Evolutionary conservation across 176 grass and related monocot genomes (phyloP), one percentile per base, ranked within the genome.

Genomic region (Oryza coarctata): DNA sequence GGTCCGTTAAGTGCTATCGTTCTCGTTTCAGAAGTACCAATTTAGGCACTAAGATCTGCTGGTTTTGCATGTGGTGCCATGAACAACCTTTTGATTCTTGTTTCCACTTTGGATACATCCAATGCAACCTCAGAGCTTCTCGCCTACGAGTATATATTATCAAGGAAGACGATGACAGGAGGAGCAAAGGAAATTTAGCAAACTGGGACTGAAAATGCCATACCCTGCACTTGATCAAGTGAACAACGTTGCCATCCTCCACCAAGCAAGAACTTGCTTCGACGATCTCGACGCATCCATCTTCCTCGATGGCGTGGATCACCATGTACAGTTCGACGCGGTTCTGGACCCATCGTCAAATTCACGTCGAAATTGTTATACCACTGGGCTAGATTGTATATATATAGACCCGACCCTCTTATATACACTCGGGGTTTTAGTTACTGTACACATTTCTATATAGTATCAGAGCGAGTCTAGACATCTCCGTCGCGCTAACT

Each of bases 171-270:
- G 12, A 27, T 74, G 80, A 27, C 58, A 81, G 13, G 32, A 47
- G 40, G 39, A 36, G 12, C 20, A 65, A 36, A 60, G 9, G 12
- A n/a, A 79, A 1, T 22, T 13, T 58, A 71, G 13, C 1, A 63
- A 63, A 44, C 26, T 20, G 39, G 39, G 74, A 43, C 39, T 50
- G 29, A 45, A 74, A 65, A 30, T 30, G 2, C n/a, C 20, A 3
- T 84, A 83, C 82, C 82, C 13, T 76, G 63, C 82, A 84, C 63
- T 84, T 84, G 33, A 84, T 55, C 33, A 36, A 9, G 82, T 76
- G 65, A 52, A 29, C 47, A 39, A 41, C n/a, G 32, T 41, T 68
- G 63, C 25, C 26, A 40, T 68, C 25, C 4, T 68, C 73, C 20
- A 68, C 63, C 3, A 60, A 14, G 33, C 72, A 68, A n/a, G 33